Evolutionary conservation across 2,329 filamentous ascomycete genomes (phyloP).

Genomic region (Pseudonectria buxi): DNA sequence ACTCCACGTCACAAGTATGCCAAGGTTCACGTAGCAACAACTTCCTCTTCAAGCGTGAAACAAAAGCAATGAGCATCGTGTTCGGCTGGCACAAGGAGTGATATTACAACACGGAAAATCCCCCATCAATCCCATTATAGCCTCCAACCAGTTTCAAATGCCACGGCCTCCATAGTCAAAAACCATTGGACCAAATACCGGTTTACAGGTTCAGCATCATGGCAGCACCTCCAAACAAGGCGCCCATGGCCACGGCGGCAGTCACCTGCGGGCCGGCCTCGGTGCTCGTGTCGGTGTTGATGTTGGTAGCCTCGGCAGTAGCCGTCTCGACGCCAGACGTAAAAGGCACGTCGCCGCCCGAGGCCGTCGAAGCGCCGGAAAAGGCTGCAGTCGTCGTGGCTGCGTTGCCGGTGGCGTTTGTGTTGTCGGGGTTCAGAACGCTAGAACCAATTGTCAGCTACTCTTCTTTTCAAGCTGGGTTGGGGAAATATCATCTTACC

Average conservation of each 20-base stretch:
- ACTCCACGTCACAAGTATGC: too few relatives aligned
- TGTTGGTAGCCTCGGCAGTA: slow-evolving; percentile 10
- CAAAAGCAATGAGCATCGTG: too few relatives aligned
- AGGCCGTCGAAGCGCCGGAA: slow-evolving; percentile 42
- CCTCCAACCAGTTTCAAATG: too few relatives aligned
- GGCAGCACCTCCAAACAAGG: slow-evolving; percentile 17
- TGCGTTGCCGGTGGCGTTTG: slow-evolving; percentile 27
- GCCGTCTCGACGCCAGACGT: slow-evolving; percentile 40
- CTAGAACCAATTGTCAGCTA: slow-evolving; percentile 39
- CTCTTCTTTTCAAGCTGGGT: neutral
- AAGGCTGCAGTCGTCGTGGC: slow-evolving; percentile 43
- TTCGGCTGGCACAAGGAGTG: too few relatives aligned
- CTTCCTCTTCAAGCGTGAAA: too few relatives aligned
- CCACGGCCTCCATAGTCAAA: too few relatives aligned
- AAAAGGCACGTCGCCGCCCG: slow-evolving; percentile 40
- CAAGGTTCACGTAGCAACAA: too few relatives aligned
- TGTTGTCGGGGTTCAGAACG: slow-evolving; percentile 35
- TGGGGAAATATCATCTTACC: slow-evolving; percentile 30
- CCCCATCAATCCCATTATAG: too few relatives aligned
- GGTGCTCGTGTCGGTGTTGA: slow-evolving; percentile 9
- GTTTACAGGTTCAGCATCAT: slow-evolving; percentile 10
- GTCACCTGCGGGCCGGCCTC: slow-evolving; percentile 17
- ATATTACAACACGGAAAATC: too few relatives aligned
- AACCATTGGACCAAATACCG: too few relatives aligned
- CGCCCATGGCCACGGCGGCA: slow-evolving; percentile 19